Evolutionary conservation across 2,329 filamentous ascomycete species (phyloP).

Genomic region (Coniochaeta pulveracea): DNA sequence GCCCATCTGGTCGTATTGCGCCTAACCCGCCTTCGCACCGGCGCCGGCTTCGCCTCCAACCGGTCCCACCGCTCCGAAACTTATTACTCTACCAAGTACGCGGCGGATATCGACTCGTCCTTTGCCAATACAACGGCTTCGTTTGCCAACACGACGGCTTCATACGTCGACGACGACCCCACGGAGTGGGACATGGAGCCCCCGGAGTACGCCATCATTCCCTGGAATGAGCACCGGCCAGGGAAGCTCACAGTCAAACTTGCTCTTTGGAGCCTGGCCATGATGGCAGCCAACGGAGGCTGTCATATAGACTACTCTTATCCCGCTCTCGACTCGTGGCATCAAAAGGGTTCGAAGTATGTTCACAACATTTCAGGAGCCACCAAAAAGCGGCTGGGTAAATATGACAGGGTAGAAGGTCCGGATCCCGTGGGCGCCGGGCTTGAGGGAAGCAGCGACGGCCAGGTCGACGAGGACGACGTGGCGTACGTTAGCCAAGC

Average conservation of each 20-base stretch:
- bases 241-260: background rate
- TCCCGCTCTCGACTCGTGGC: background rate
- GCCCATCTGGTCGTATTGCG: background rate
- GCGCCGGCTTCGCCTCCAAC: background rate
- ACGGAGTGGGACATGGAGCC: background rate
- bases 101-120: background rate
- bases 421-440: too few species aligned
- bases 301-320: background rate
- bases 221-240: background rate
- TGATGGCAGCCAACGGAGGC: background rate
- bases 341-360: background rate
- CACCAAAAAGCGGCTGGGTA: background rate
- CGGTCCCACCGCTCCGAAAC: background rate
- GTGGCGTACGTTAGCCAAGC: background rate
- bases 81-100: background rate
- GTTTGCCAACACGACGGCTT: background rate
- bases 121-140: background rate
- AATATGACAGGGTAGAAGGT: background rate
- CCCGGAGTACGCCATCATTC: background rate
- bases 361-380: background rate
- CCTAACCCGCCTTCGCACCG: background rate
- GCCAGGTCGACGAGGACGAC: too few species aligned
- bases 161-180: background rate
- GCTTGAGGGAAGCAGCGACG: too few species aligned
- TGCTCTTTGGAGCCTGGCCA: background rate